Base-by-base conservation (phyloP, 768 basidiomycete genomes). In the Phylloporus sp. region DNA sequence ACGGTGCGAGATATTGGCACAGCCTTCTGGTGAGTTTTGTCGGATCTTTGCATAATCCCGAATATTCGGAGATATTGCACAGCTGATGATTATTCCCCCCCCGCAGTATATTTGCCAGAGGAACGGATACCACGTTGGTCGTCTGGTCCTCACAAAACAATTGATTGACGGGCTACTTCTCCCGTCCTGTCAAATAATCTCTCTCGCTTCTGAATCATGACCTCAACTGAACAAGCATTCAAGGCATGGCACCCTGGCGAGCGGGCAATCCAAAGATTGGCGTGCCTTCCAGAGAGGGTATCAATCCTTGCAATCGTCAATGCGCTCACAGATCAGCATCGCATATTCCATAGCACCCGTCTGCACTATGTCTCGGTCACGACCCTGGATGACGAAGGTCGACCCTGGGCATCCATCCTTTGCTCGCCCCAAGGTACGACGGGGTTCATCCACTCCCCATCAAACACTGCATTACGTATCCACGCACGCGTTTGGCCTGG, bases 201-300 rank as follows among this genome's bases (percentile, higher is more conserved):
- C 27, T 22, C 20, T 47, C 23, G 11, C 4, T 24, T 22, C 18
- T 24, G 23, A 29, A 31, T 11, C 44, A 55, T 55, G 47, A 22
- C 20, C 6, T 45, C 52, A n/a, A 15, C 42, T 27, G 52, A 47
- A 13, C 41, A 46, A 29, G 60, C 59, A 9, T 58, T 63, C 38
- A 66, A 66, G 11, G 75, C 72, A 32, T 77, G 75, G 76, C 77
- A 78, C 41, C 57, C 64, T 1, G 65, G 65, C 3, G 66, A 67
- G 46, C 54, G 46, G 9, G 49, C 58, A 11, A 46, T 67, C 37
- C 65, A 67, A 35, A 46, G 34, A 24, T 52, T 62, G 29, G 53
- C 66, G 37, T 44, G 51, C 20, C 48, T 65, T 10, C 56, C 57
- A 2, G 55, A 53, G 22, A 50, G 56, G 6, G 60, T 67, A 10